Evolutionary conservation across 2,329 filamentous ascomycete genomes (phyloP).

Genomic region (Helotiales sp.): DNA sequence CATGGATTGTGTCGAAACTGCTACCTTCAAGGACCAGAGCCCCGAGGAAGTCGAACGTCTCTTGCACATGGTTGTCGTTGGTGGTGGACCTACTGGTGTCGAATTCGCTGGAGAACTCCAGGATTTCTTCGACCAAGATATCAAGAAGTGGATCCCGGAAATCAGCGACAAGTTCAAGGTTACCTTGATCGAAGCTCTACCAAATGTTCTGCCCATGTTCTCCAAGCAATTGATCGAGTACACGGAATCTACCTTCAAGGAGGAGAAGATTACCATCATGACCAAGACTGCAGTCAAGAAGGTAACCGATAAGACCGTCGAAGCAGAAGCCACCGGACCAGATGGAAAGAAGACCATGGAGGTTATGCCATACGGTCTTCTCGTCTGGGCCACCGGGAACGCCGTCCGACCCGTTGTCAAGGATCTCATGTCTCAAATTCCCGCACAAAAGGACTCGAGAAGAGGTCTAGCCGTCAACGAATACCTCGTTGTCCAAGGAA

Average conservation of each 20-base stretch:
- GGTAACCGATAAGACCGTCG: slow-evolving; percentile 88
- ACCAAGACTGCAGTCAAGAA: slow-evolving; percentile 99
- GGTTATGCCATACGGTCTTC: slow-evolving; percentile 86
- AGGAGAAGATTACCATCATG: slow-evolving; percentile 96
- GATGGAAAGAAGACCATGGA: slow-evolving; percentile 83
- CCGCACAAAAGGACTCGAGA: slow-evolving; percentile 91
- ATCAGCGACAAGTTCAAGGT: slow-evolving; percentile 95
- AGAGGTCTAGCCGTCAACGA: slow-evolving; percentile 97
- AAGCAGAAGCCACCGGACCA: slow-evolving; percentile 79
- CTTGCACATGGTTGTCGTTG: slow-evolving; percentile 95
- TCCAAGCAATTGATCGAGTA: slow-evolving; percentile 99
- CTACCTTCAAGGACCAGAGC: slow-evolving; percentile 94
- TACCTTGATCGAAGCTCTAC: slow-evolving; percentile 93
- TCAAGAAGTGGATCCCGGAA: slow-evolving; percentile 97
- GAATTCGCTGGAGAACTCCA: slow-evolving; percentile 98
- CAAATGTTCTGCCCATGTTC: slow-evolving; percentile 96
- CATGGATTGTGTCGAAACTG: slow-evolving; percentile 99
- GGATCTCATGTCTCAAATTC: slow-evolving; percentile 89
- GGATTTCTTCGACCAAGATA: slow-evolving; percentile 97
- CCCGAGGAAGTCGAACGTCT: slow-evolving; percentile 88
- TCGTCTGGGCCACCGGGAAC: slow-evolving; percentile 98
- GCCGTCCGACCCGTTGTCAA: slow-evolving; percentile 85
- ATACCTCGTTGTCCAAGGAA: slow-evolving; percentile 96
- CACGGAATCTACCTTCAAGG: slow-evolving; percentile 98
- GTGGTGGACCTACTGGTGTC: slow-evolving; percentile 93